Evolutionary conservation across 176 grass and related monocot genomes (phyloP).

Genomic region (Aegilops tauschii): DNA sequence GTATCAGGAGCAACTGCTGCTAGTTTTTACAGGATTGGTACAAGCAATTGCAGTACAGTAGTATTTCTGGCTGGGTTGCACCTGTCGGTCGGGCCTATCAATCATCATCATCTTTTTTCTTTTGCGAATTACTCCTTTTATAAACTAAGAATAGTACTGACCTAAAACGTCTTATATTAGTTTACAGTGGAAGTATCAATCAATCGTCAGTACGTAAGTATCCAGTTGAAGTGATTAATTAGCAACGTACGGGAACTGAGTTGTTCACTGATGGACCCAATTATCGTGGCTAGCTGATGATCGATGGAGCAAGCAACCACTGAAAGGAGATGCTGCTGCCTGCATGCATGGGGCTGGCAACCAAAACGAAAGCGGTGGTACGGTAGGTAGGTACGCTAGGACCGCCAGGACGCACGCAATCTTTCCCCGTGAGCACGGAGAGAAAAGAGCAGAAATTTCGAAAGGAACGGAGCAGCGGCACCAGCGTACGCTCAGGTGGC

Average conservation of each 20-base stretch:
- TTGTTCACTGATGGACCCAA: neutral
- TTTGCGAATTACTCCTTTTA: too few relatives aligned
- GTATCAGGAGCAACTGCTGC: neutral
- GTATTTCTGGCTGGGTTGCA: neutral
- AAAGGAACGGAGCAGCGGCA: conserved; percentile 19
- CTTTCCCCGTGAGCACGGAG: neutral
- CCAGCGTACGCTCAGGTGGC: neutral
- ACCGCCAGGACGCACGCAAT: neutral
- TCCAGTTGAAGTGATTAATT: neutral
- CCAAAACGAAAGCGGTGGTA: neutral
- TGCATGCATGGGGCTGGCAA: neutral
- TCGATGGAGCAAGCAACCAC: neutral
- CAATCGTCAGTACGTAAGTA: neutral
- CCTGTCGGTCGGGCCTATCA: neutral
- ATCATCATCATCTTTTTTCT: neutral
- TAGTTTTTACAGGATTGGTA: neutral
- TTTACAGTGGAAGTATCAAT: too few relatives aligned
- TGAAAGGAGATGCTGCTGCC: neutral
- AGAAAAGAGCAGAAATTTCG: neutral
- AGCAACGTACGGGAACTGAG: neutral
- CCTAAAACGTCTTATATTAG: too few relatives aligned
- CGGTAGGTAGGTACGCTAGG: neutral
- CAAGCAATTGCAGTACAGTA: neutral
- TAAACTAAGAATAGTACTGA: too few relatives aligned
- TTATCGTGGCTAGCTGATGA: neutral